Evolutionary conservation across 2,329 filamentous ascomycete species (phyloP).

Genomic region (Pezicula carpinea): DNA sequence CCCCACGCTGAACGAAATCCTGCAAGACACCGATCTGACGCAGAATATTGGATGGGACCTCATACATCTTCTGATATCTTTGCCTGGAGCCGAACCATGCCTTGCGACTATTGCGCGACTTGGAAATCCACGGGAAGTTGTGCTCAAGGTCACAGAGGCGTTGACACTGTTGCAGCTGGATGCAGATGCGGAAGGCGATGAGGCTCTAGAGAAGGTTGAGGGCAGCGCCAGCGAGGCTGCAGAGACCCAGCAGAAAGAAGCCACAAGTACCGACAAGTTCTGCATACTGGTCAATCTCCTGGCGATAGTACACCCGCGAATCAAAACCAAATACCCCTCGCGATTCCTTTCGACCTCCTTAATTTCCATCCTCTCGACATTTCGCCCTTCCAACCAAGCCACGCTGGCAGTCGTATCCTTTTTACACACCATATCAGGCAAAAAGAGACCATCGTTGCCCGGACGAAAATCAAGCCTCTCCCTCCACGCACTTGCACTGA

Average conservation of each 20-base stretch:
- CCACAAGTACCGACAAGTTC: conserved; percentile 45
- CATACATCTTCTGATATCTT: conserved; percentile 66
- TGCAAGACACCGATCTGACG: conserved; percentile 64
- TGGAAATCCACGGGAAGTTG: conserved; percentile 77
- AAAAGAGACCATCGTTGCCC: conserved; percentile 59
- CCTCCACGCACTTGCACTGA: conserved; percentile 48
- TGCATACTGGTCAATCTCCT: conserved; percentile 67
- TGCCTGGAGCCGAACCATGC: conserved; percentile 65
- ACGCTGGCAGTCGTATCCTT: conserved; percentile 69
- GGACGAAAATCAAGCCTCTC: conserved; percentile 53
- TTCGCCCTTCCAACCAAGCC: conserved; percentile 58
- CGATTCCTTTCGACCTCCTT: conserved; percentile 75
- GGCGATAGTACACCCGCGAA: conserved; percentile 65
- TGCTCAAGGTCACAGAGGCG: conserved; percentile 73
- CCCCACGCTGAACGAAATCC: conserved; percentile 61
- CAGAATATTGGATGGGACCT: conserved; percentile 81
- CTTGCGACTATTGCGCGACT: conserved; percentile 70
- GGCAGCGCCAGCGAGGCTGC: conserved; percentile 10
- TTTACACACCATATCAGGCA: conserved; percentile 62
- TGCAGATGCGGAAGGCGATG: conserved; percentile 35
- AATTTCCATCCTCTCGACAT: conserved; percentile 64
- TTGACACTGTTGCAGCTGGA: conserved; percentile 54
- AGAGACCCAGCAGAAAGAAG: conserved; percentile 17
- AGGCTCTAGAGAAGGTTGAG: conserved; percentile 20
- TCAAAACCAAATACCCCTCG: conserved; percentile 74